Percentiles rank a stretch among this genome's conserved stretches.
phyloP scores from a whole-genome alignment of 2,329 filamentous ascomycete species.

The Bipolaris victoriae region DNA sequence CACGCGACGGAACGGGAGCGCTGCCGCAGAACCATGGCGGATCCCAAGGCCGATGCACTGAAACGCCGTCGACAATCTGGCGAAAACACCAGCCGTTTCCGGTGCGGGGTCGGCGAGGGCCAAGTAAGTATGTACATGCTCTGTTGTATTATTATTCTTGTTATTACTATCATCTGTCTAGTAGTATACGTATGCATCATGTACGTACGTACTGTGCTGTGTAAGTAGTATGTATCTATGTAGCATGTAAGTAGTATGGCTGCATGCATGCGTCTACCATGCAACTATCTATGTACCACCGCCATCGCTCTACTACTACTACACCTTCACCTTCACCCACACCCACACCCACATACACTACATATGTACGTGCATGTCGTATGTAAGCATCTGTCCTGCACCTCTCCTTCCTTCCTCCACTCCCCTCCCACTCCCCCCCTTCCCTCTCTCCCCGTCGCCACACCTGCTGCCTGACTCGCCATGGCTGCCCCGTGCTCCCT shows the following conservation, averaged over 20 bases:
- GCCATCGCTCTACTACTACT: no score
- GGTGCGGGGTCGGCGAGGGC: conserved; percentile 2
- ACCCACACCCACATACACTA: not conserved
- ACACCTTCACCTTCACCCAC: no score
- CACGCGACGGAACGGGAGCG: conserved; percentile 18
- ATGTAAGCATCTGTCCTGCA: not conserved
- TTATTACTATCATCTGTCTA: no score
- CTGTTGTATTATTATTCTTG: not conserved
- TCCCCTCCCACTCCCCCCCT: no score
- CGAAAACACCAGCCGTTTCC: conserved; percentile 21
- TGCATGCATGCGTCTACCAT: no score
- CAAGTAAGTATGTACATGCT: not conserved
- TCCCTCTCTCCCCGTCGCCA: not conserved
- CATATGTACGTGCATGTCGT: not conserved
- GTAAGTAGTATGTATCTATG: no score
- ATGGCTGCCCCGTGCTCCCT: conserved; percentile 3
- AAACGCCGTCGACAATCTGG: conserved; percentile 20
- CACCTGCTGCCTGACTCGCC: not conserved
- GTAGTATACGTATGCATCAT: no score
- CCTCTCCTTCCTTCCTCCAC: no score
- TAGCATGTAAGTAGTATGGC: no score
- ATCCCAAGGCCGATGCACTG: conserved; percentile 19
- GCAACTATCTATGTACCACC: no score
- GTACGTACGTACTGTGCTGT: no score
- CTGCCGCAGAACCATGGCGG: conserved; percentile 19